Evolutionary conservation across 441 rosid species (phyloP).

Genomic region (Eutrema salsugineum): DNA sequence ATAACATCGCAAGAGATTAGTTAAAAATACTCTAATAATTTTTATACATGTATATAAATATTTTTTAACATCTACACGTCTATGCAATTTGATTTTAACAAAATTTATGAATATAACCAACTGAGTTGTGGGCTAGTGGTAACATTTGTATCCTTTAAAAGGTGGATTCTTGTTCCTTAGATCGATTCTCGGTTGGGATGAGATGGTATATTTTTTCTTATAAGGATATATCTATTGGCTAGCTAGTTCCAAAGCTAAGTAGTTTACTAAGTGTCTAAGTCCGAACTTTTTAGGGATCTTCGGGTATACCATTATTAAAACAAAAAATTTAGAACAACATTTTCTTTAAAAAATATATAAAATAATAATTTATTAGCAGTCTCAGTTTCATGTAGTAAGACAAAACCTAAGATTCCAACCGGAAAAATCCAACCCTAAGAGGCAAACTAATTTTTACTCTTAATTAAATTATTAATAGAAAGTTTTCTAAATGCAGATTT

Average conservation of each 20-base stretch:
- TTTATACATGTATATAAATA: neutral
- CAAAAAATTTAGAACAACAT: neutral
- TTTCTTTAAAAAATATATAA: neutral
- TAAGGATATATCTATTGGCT: neutral
- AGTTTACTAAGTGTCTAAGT: neutral
- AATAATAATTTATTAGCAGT: neutral
- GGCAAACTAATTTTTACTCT: neutral
- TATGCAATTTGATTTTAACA: neutral
- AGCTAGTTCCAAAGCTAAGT: neutral
- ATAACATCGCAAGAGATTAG: too few species aligned
- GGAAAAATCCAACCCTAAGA: slow-evolving; percentile 49
- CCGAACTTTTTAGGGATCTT: neutral
- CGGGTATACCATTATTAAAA: neutral
- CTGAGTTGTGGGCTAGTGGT: too few species aligned
- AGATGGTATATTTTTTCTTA: neutral
- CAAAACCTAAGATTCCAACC: slow-evolving; percentile 65
- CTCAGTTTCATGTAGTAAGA: slow-evolving; percentile 32
- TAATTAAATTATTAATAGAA: neutral
- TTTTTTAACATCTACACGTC: neutral
- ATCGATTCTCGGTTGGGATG: too few species aligned
- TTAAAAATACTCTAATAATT: too few species aligned
- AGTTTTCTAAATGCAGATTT: neutral
- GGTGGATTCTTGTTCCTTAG: too few species aligned
- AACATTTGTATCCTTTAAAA: too few species aligned
- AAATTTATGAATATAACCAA: neutral